Base-by-base conservation (phyloP, 352 stramenopile species). In the Phytophthora cactorum region DNA sequence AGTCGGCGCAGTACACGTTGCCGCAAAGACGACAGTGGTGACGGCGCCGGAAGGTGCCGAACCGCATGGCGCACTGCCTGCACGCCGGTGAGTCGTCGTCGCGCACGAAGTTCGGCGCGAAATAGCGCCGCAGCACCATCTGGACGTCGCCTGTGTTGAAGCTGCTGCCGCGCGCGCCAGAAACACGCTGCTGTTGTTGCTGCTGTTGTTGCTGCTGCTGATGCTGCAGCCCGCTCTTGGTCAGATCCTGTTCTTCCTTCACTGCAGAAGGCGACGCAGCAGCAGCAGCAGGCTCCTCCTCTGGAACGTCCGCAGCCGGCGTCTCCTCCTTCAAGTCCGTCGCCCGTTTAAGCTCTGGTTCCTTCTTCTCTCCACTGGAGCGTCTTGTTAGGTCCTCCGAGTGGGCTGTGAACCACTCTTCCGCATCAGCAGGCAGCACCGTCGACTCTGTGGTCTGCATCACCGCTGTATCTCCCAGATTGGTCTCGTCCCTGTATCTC, bases 11-110 rank as follows among this genome's bases (percentile, higher is more conserved):
- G 46, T 86, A 92, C 11, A 93, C 68, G 14, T 84, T 77, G 3
- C 88, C 88, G 52, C 88, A 96, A 9, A 96, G 68, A 10, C 79
- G 77, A 41, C 88, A 96, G 59, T 95, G 82, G 55, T 94, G 81
- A 25, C 86, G 83, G 10, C 86, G 83, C 27, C 86, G 82, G 39
- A 95, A 84, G 7, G 91, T 79, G 27, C 82, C 80, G 70, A 96
- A 95, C 36, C 88, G 88, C 65, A 77, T 83, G 44, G 59, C 63
- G 56, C 88, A 96, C 17, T 93, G 86, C 12, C 70, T 77, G 41
- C 88, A 96, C 6, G 69, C 69, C 6, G 68, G 57, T 3, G 63
- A 75, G 7, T 86, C 63, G 10, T 91, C 79, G 28, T 90, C 81
- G 3, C 70, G 63, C 25, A 82, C 79, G 32, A 91, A 68, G 31